Evolutionary conservation across 2,329 filamentous ascomycete genomes (phyloP).

Genomic region (Basipetospora chlamydospora): DNA sequence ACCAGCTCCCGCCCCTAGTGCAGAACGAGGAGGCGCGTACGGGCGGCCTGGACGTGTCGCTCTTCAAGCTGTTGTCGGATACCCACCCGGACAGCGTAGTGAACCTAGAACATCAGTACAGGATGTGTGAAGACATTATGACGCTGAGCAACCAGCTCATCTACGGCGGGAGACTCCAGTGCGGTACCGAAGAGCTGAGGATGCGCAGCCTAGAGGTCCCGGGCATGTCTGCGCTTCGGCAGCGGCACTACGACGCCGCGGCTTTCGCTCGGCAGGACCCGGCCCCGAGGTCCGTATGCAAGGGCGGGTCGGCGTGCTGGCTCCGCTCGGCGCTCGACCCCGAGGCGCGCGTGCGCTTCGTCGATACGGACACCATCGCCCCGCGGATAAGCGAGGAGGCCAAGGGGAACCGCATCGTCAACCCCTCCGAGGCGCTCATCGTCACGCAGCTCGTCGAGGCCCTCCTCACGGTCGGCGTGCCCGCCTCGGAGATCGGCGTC

Average conservation of each 20-base stretch:
- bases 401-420: conserved; percentile 76
- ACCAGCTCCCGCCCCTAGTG: conserved; percentile 86
- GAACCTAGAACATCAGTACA: conserved; percentile 88
- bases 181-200: conserved; percentile 66
- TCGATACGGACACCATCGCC: conserved; percentile 71
- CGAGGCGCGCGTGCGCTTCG: conserved; percentile 61
- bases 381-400: conserved; percentile 54
- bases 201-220: conserved; percentile 54
- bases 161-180: conserved; percentile 81
- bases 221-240: conserved; percentile 43
- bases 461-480: conserved; percentile 61
- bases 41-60: conserved; percentile 77
- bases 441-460: conserved; percentile 68
- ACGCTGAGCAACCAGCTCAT: conserved; percentile 82
- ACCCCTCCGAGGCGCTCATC: conserved; percentile 66
- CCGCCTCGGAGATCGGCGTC: conserved; percentile 68
- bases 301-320: conserved; percentile 50
- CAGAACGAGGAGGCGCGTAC: conserved; percentile 77
- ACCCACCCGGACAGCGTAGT: conserved; percentile 76
- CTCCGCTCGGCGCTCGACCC: conserved; percentile 57
- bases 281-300: conserved; percentile 18
- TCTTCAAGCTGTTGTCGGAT: conserved; percentile 90
- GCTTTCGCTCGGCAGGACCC: conserved; percentile 13
- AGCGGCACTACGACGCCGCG: conserved; percentile 40
- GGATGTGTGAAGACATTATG: conserved; percentile 98